Conservation (phyloP, 177 flowering plant species). For the Telopea speciosissima region DNA sequence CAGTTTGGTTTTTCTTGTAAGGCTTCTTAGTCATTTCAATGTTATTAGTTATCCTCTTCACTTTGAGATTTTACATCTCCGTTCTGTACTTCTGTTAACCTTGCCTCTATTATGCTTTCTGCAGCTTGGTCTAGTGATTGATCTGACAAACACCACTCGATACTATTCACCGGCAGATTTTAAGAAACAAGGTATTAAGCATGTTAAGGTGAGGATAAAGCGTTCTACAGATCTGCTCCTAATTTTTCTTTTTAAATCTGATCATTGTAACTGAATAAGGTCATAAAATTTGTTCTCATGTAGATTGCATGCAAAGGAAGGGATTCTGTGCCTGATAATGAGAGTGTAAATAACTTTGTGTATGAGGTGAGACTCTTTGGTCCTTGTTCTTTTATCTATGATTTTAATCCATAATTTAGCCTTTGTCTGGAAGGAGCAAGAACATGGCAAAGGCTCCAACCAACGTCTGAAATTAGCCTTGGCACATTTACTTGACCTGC, state of each 20-base stretch:
- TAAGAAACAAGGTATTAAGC: slow-evolving; percentile 82
- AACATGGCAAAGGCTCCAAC: too few relatives aligned
- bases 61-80: too few relatives aligned
- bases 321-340: slow-evolving; percentile 81
- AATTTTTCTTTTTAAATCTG: not conserved
- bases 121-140: slow-evolving; percentile 92
- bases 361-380: slow-evolving; percentile 48
- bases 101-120: slow-evolving; percentile 10
- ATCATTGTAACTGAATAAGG: not conserved
- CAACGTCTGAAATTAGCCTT: too few relatives aligned
- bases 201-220: slow-evolving; percentile 69
- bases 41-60: too few relatives aligned
- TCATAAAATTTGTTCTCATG: slow-evolving; percentile 2
- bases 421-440: too few relatives aligned
- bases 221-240: not conserved
- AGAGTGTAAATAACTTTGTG: slow-evolving; percentile 71
- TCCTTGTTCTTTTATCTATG: too few relatives aligned
- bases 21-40: too few relatives aligned
- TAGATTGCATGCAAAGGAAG: slow-evolving; percentile 87
- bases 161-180: slow-evolving; percentile 63
- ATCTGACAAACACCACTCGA: slow-evolving; percentile 83
- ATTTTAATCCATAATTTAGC: too few relatives aligned
- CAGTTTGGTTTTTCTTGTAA: too few relatives aligned
- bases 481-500: too few relatives aligned
- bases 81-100: too few relatives aligned